Conservation (phyloP, 2,329 filamentous ascomycete species). For the Diaporthe humulicola region DNA sequence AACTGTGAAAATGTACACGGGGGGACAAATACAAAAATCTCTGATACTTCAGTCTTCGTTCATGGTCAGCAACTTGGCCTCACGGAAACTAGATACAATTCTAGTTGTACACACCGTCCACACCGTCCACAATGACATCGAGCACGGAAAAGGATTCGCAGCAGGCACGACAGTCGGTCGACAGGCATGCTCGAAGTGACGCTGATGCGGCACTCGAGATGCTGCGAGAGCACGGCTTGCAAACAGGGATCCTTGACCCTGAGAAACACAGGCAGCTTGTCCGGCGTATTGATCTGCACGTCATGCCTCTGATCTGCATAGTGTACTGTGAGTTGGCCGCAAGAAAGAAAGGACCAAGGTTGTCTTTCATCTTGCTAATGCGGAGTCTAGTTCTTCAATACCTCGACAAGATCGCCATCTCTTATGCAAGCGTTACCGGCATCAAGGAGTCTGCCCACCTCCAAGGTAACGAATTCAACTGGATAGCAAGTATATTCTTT, state of each 20-base stretch:
- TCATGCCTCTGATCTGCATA: slow-evolving; percentile 45
- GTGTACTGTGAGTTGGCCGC: slow-evolving; percentile 1
- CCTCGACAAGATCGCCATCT: slow-evolving; percentile 46
- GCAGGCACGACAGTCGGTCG: neutral
- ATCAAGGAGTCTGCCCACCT: slow-evolving; percentile 50
- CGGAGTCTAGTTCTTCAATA: slow-evolving; percentile 44
- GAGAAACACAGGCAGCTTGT: slow-evolving; percentile 34
- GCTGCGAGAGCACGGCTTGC: neutral
- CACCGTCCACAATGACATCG: neutral
- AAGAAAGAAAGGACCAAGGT: neutral
- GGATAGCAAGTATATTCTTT: slow-evolving; percentile 54
- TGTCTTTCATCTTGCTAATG: neutral
- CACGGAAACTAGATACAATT: neutral
- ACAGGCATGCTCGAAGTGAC: neutral
- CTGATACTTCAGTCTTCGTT: too few relatives aligned
- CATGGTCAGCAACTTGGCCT: neutral
- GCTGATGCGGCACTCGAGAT: slow-evolving; percentile 11
- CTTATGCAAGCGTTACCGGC: slow-evolving; percentile 45
- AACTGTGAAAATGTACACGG: neutral
- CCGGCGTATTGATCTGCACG: slow-evolving; percentile 43
- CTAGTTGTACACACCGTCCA: neutral
- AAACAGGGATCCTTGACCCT: slow-evolving; percentile 5
- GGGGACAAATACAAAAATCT: neutral
- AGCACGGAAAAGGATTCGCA: neutral
- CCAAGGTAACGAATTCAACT: slow-evolving; percentile 57